Evolutionary conservation across 2,329 filamentous ascomycete species (phyloP), one percentile per base, ranked within the genome.

Genomic region (Stagonosporopsis tanaceti): DNA sequence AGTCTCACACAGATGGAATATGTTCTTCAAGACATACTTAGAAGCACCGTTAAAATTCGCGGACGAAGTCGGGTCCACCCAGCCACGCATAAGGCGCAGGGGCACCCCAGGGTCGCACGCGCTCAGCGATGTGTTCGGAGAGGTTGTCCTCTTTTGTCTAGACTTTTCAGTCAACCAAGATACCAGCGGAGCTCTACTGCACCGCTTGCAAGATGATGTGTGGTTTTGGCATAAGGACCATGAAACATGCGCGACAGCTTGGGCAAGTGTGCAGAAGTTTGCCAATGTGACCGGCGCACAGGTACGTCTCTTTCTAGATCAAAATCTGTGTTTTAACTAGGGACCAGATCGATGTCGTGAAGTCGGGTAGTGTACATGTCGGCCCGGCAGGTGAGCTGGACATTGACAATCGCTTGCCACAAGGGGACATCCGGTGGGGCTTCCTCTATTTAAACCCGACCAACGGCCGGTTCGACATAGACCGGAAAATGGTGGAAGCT

Each of bases 161-260:
- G 81, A 82, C 53, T 69, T 81, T 12, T 73, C 78, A 0, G 76
- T 83, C 17, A 81, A 81, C 47, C 74, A 77, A 38, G 59, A 72
- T 11, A 79, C 80, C 1, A 50, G 66, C 14, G 78, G 80, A 0
- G 69, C 77, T 44, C 67, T 80, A 3, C 65, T 82, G 0, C 79
- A 83, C 57, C 80, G 81, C 1, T 61, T 82, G 15, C 79, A 82
- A 44, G 81, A 84, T 55, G 81, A 84, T 48, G 62, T 83, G 12
- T 84, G 81, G 80, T 76, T 83, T 17, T 75, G 69, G 70, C 78
- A 77, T 28, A 79, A 78, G 2, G 70, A 80, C 17, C 79, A 79
- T 5, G 64, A 72, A 2, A 68, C 70, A 4, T 79, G 77, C 46
- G 75, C 71, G 5, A 66, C 70, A 39, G 81, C 80, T 15, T 84